Conservation (phyloP, 441 rosid genomes). For the Pelargonium fulgidum region DNA sequence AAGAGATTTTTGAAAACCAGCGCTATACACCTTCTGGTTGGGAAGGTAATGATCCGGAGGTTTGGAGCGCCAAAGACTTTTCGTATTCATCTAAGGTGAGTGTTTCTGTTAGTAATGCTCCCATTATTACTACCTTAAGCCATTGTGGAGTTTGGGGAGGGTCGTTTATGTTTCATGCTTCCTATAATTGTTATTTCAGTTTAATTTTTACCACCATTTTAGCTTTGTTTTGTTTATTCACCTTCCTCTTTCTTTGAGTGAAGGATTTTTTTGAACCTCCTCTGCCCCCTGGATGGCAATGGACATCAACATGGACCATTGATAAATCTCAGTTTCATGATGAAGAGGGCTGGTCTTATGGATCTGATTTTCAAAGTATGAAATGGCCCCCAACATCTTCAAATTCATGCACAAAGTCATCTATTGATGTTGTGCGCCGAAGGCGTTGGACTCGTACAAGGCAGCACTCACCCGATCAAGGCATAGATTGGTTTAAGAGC, state of each 20-base stretch:
- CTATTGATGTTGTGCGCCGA: constrained; percentile 43
- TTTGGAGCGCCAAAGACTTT: constrained; percentile 58
- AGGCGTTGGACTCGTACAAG: constrained; percentile 63
- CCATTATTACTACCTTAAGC: background rate
- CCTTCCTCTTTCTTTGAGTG: constrained; percentile 23
- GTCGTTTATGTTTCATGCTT: background rate
- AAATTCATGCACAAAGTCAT: constrained; percentile 33
- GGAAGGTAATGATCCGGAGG: constrained; percentile 42
- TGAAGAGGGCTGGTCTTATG: constrained; percentile 63
- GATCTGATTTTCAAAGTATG: constrained; percentile 45
- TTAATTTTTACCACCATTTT: background rate
- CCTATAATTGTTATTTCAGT: background rate
- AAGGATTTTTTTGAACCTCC: constrained; percentile 57
- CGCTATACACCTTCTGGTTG: constrained; percentile 47
- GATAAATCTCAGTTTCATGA: constrained; percentile 54
- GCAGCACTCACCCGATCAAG: constrained; percentile 30
- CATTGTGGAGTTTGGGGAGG: background rate
- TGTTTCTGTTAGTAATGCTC: constrained; percentile 1
- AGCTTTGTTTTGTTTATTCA: background rate
- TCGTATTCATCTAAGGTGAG: constrained; percentile 56
- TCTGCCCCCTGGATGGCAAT: constrained; percentile 57
- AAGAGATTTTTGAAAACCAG: constrained; percentile 65
- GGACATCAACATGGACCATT: constrained; percentile 59
- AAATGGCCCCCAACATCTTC: constrained; percentile 53
- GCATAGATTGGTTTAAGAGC: constrained; percentile 18